Evolutionary conservation across 805 yeast species (phyloP).

Genomic region (Spathaspora sp.): DNA sequence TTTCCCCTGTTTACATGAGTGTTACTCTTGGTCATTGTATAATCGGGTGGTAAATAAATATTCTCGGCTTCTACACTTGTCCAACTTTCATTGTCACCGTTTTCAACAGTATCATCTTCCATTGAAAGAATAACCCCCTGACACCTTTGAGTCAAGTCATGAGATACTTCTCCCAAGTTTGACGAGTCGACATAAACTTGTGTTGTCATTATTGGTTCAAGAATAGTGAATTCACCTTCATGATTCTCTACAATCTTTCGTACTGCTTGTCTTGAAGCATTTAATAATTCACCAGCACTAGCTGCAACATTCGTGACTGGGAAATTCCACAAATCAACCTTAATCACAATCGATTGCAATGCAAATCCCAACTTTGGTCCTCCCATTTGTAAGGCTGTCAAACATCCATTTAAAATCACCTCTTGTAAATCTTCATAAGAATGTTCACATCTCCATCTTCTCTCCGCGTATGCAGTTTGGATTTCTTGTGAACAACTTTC

Average conservation of each 20-base stretch:
- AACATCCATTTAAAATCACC: conserved; percentile 53
- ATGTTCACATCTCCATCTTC: conserved; percentile 48
- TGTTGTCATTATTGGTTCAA: conserved; percentile 89
- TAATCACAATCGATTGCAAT: conserved; percentile 57
- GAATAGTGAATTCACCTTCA: conserved; percentile 43
- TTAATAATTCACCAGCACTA: conserved; percentile 40
- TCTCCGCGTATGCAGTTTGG: conserved; percentile 22
- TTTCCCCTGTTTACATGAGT: conserved; percentile 10
- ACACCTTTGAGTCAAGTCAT: conserved; percentile 77
- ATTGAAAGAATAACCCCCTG: conserved; percentile 71
- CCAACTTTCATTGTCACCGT: conserved; percentile 38
- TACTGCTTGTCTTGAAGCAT: conserved; percentile 39
- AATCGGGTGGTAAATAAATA: conserved; percentile 74
- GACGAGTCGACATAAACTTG: conserved; percentile 63
- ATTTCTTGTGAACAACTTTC: conserved; percentile 26
- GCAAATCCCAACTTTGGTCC: conserved; percentile 57
- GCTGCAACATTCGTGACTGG: conserved; percentile 46
- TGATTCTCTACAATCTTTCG: conserved; percentile 16
- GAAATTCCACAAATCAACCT: conserved; percentile 49
- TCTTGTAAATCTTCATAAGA: conserved; percentile 50
- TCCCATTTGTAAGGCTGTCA: conserved; percentile 63
- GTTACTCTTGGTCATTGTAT: conserved; percentile 39
- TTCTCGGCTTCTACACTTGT: conserved; percentile 55
- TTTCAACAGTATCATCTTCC: conserved; percentile 53
- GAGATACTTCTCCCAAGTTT: conserved; percentile 77